Base-by-base conservation (phyloP, 768 basidiomycete species). In the Psilocybe tampanensis region DNA sequence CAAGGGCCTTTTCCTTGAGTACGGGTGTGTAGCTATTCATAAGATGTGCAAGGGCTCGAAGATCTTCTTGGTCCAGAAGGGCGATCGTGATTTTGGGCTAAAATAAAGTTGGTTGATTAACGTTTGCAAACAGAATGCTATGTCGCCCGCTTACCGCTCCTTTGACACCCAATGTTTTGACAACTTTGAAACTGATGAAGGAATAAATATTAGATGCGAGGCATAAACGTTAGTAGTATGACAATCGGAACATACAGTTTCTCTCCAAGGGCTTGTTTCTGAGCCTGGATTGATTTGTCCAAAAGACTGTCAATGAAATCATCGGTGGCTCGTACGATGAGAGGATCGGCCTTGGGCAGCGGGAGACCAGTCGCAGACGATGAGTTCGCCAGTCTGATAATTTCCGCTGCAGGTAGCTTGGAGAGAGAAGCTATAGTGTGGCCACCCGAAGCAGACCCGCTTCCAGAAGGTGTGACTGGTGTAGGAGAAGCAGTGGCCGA, bases 1-100 rank as follows among this genome's bases (percentile, higher is more conserved):
- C 63, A 19, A 76, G 64, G 1, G 76, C 86, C 74, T 94, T 94
- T 69, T 92, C 90, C 74, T 90, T 94, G 57, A 95, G 77, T 2
- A 94, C 81, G 8, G 83, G 73, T 11, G 91, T 89, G 70, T 92
- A 94, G 68, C 90, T 90, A 70, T 93, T 90, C 86, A 92, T 87
- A 42, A 95, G 80, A 69, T 93, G 91, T 6, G 91, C 89, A 45
- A 95, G 80, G 4, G 92, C 78, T 42, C 89, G 84, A 21, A 95
- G 80, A 66, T 96, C 94, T 57, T 95, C 94, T 63, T 88, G 80
- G 65, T 95, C 92, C 58, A 96, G 75, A 8, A 95, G 80, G 4
- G 82, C 75, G 63, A 97, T 92, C 1, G 94, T 95, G 60, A 93
- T 75, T 68, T 94, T 94, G 48, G 92, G 90, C 86, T 91, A 33